Percentiles rank a stretch among this genome's conserved stretches.
Conservation (phyloP, 2,329 filamentous ascomycete species). For the Pseudophaeomoniella oleicola region DNA sequence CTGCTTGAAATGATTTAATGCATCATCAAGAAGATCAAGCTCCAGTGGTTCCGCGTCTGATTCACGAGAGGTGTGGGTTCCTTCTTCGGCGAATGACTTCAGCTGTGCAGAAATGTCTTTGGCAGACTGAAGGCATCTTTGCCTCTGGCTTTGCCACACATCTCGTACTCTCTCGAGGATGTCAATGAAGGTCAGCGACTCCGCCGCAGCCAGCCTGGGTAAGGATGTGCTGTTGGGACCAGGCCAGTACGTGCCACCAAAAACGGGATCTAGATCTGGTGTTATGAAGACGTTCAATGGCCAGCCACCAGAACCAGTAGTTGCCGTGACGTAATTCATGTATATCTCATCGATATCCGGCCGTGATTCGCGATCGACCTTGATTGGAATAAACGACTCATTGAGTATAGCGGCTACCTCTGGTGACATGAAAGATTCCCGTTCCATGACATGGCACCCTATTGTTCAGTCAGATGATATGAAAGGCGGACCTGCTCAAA, state of each 20-base stretch:
- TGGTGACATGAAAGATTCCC: slow-evolving; percentile 76
- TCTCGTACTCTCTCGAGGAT: slow-evolving; percentile 65
- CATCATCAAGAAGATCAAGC: slow-evolving; percentile 81
- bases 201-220: slow-evolving; percentile 18
- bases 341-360: slow-evolving; percentile 92
- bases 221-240: slow-evolving; percentile 49
- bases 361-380: slow-evolving; percentile 85
- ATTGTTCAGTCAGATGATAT: slow-evolving; percentile 8
- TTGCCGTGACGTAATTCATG: slow-evolving; percentile 96
- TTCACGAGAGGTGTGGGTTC: slow-evolving; percentile 36
- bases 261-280: slow-evolving; percentile 81
- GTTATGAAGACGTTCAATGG: slow-evolving; percentile 95
- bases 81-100: slow-evolving; percentile 77
- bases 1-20: slow-evolving; percentile 61
- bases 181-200: slow-evolving; percentile 62
- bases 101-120: slow-evolving; percentile 69
- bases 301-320: slow-evolving; percentile 82
- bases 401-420: slow-evolving; percentile 75
- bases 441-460: slow-evolving; percentile 84
- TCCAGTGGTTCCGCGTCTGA: slow-evolving; percentile 56
- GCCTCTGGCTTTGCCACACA: slow-evolving; percentile 70
- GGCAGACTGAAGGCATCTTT: slow-evolving; percentile 69
- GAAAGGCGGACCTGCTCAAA: background rate
- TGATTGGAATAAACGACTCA: slow-evolving; percentile 73
- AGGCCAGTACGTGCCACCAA: slow-evolving; percentile 93